These are phyloP conservation scores for Deakozyma indianensis DNA, from an alignment of 805 yeast species.

Conservation along the genomic window DNA sequence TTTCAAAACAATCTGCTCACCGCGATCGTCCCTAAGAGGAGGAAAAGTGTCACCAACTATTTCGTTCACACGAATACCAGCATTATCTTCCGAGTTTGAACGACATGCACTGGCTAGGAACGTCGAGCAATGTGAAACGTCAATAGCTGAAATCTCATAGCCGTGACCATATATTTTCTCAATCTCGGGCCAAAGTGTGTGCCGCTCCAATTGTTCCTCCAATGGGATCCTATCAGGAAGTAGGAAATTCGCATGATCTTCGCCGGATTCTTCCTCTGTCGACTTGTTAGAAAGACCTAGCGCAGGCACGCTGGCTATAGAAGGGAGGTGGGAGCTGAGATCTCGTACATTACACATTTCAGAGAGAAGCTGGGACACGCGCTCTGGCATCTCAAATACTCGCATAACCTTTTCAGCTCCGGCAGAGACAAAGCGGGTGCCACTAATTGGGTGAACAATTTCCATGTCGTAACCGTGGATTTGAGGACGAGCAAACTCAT, in stretches of 20 bases:
- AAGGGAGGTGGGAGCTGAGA: slow-evolving; percentile 29
- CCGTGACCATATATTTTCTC: slow-evolving; percentile 97
- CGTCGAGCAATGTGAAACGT: slow-evolving; percentile 45
- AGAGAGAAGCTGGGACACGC: slow-evolving; percentile 49
- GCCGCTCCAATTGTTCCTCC: slow-evolving; percentile 85
- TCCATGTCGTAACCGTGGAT: slow-evolving; percentile 97
- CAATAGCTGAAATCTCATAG: slow-evolving; percentile 75
- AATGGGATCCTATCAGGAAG: slow-evolving; percentile 33
- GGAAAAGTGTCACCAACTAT: slow-evolving; percentile 21
- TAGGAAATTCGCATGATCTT: slow-evolving; percentile 16
- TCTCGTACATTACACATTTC: slow-evolving; percentile 12
- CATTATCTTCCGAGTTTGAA: slow-evolving; percentile 73
- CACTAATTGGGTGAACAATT: slow-evolving; percentile 47
- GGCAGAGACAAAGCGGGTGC: slow-evolving; percentile 66
- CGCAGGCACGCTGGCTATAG: slow-evolving; percentile 82
- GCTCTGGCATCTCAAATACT: slow-evolving; percentile 75
- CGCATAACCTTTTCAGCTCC: slow-evolving; percentile 92
- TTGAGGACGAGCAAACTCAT: slow-evolving; percentile 92
- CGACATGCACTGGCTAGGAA: slow-evolving; percentile 82
- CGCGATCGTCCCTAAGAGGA: slow-evolving; percentile 5
- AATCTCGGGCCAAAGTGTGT: slow-evolving; percentile 86
- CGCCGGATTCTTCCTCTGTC: slow-evolving; percentile 26
- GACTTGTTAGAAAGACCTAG: slow-evolving; percentile 90
- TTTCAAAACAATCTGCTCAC: slow-evolving; percentile 23
- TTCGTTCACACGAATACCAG: slow-evolving; percentile 65